A percentile compares a stretch with the other conserved stretches of the same genome.
Conservation (phyloP, 1,284 basidiomycete species). For the Spongiforma sp. region DNA sequence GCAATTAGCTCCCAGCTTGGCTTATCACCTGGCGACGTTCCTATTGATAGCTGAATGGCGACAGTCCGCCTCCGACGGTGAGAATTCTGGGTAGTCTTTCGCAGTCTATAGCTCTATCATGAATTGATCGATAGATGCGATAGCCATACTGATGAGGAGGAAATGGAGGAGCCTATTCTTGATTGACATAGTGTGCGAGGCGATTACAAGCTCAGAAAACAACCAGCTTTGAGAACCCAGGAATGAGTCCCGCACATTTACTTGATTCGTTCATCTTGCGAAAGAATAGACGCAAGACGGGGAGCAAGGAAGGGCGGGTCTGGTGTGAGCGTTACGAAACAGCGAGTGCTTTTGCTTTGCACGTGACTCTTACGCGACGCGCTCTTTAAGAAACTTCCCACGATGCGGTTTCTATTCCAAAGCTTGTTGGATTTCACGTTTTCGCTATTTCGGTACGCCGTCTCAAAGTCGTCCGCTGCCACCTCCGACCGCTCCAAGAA, state of each 20-base stretch:
- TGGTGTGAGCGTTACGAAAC: background rate
- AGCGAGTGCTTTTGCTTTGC: constrained; percentile 30
- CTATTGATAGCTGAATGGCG: background rate
- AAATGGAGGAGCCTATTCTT: too few relatives aligned
- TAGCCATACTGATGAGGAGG: too few relatives aligned
- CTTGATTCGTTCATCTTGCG: constrained; percentile 3
- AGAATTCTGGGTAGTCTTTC: too few relatives aligned
- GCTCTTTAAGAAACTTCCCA: constrained; percentile 40
- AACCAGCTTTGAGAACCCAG: background rate
- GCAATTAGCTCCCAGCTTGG: background rate
- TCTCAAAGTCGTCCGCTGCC: constrained; percentile 16
- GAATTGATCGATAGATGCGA: too few relatives aligned
- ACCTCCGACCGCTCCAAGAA: constrained; percentile 15
- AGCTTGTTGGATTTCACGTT: constrained; percentile 38
- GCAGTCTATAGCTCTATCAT: too few relatives aligned
- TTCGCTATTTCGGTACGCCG: constrained; percentile 26
- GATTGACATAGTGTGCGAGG: constrained; percentile 8
- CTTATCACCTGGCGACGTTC: constrained; percentile 6
- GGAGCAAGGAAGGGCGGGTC: background rate
- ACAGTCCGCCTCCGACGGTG: background rate
- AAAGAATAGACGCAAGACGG: background rate
- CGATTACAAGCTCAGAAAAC: constrained; percentile 2
- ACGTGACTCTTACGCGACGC: constrained; percentile 42
- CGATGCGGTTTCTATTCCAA: constrained; percentile 27
- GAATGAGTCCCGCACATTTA: background rate